Conservation (phyloP, 2,329 filamentous ascomycete genomes). For the Fusarium sambucinum region DNA sequence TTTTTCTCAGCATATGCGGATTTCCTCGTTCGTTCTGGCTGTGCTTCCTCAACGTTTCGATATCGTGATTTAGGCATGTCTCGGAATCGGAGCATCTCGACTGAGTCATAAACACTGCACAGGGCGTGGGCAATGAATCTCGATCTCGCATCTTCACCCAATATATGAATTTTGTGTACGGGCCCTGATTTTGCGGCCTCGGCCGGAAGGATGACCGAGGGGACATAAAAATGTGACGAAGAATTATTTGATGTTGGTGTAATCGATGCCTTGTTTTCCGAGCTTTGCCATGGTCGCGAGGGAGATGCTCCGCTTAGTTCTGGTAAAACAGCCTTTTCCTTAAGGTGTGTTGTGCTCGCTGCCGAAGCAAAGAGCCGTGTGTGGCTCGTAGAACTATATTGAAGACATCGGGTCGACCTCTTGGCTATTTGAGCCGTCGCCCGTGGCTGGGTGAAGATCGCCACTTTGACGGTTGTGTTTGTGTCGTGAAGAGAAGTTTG, state of each 20-base stretch:
- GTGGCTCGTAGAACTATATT: slow-evolving; percentile 56
- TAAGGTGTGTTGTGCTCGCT: slow-evolving; percentile 42
- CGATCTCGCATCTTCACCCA: slow-evolving; percentile 57
- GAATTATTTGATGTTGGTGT: slow-evolving; percentile 30
- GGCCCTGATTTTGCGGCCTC: slow-evolving; percentile 50
- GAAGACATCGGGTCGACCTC: slow-evolving; percentile 54
- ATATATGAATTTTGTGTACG: slow-evolving; percentile 57
- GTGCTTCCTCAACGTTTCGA: slow-evolving; percentile 48
- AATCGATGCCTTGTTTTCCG: slow-evolving; percentile 16
- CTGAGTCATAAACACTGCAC: slow-evolving; percentile 57
- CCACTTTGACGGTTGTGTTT: slow-evolving; percentile 50
- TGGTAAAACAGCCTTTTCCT: slow-evolving; percentile 42
- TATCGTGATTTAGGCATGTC: slow-evolving; percentile 48
- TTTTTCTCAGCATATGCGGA: slow-evolving; percentile 41
- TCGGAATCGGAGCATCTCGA: slow-evolving; percentile 52
- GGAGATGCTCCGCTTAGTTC: slow-evolving; percentile 30
- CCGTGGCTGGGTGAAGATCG: slow-evolving; percentile 56
- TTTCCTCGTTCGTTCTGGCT: slow-evolving; percentile 36
- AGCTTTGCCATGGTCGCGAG: slow-evolving; percentile 41
- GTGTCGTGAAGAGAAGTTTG: slow-evolving; percentile 6
- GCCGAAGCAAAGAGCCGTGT: slow-evolving; percentile 51
- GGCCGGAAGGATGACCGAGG: slow-evolving; percentile 53
- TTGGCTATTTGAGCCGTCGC: slow-evolving; percentile 58
- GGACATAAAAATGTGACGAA: slow-evolving; percentile 50
- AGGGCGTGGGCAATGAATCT: slow-evolving; percentile 58